phyloP scores from a whole-genome alignment of 176 grass and related monocot genomes.

The Oryza rufipogon region DNA sequence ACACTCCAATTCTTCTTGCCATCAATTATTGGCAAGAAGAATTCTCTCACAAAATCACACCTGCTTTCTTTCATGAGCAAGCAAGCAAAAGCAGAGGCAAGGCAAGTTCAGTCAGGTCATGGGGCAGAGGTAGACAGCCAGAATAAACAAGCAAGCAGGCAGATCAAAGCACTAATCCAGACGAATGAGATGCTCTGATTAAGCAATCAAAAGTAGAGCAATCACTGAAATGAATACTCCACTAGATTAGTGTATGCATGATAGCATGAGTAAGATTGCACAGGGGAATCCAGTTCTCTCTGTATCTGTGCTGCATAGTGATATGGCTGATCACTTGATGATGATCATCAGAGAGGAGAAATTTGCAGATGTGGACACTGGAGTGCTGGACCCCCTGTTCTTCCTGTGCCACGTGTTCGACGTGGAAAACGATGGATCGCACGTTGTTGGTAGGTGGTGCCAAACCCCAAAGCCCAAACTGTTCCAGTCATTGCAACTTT shows the following conservation, averaged over 20 bases:
- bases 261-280: no score
- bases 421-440: conserved; percentile 33
- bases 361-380: background rate
- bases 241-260: no score
- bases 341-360: background rate
- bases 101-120: background rate
- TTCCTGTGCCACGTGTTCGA: background rate
- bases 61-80: background rate
- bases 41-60: background rate
- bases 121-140: background rate
- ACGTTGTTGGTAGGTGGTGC: background rate
- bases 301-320: background rate
- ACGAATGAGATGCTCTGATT: background rate
- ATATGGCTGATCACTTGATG: background rate
- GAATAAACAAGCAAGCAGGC: conserved; percentile 14
- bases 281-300: background rate
- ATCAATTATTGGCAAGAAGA: conserved; percentile 9
- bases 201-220: background rate
- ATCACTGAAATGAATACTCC: background rate
- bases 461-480: background rate
- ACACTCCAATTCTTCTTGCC: background rate
- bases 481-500: background rate
- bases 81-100: background rate
- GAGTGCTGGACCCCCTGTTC: background rate
- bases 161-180: background rate